Base-by-base conservation (phyloP, 2,329 filamentous ascomycete species). In the Stagonosporopsis tanaceti region DNA sequence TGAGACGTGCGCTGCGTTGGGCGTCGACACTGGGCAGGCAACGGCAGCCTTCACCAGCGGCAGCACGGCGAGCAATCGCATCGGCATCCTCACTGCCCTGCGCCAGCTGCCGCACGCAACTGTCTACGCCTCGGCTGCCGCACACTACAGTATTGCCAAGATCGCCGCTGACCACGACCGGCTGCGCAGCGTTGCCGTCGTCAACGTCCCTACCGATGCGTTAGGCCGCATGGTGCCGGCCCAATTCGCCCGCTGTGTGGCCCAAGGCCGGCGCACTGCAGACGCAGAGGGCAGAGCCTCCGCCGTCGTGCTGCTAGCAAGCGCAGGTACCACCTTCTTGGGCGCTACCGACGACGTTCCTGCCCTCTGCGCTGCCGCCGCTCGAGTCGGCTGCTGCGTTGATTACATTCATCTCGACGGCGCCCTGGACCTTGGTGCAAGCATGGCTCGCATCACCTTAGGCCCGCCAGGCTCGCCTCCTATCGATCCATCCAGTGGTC, bases 21-120 rank as follows among this genome's bases (percentile, higher is more conserved):
- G 40, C 40, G 40, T 42, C 22, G 22, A 42, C 14, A 7, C 40
- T 27, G 40, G 20, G 22, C 22, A 27, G 20, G 40, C 22, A 22
- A 28, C 40, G 22, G 40, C 40, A n/a, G 40, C 40, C 12, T 42
- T 42, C 22, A 42, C 40, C 22, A 42, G 40, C 40, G 40, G 40
- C 7, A 42, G 40, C 24, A 42, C 40, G 24, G 40, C 40, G 6
- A 42, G 40, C 15, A 42, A 42, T n/a, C 40, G 40, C 22, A 42
- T 42, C 12, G 40, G 40, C 22, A 42, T 42, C 24, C 40, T 42
- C 22, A 42, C 40, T 42, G 40, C 40, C 9, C 24, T 42, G 24
- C 20, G 24, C 22, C 14, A 14, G 22, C 40, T 42, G 14, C 22
- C 22, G 1, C 40, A 42, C 24, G 24, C 24, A n/a, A 42, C 40